phyloP scores from a whole-genome alignment of 108 stramenopile species.

The Fragilariopsis cylindrus region DNA sequence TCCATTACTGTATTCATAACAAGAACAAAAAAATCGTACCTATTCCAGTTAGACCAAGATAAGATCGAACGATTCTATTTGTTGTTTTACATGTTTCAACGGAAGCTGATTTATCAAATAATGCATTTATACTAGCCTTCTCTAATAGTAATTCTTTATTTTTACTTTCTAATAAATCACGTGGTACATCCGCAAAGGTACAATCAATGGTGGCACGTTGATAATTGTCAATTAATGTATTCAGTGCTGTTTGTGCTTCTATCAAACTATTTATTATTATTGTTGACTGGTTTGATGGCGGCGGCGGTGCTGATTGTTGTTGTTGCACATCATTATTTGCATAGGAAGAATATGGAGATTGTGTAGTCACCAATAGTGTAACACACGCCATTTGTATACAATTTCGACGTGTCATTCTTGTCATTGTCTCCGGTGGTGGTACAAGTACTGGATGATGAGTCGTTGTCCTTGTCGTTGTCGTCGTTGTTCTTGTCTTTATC shows the following conservation, averaged over 20 bases:
- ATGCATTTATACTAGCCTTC: slow-evolving; percentile 72
- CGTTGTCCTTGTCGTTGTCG: no score
- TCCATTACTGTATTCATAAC: no score
- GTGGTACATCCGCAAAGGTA: slow-evolving; percentile 81
- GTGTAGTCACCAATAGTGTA: not conserved
- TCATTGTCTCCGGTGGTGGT: no score
- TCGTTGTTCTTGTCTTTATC: no score
- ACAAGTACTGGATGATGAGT: no score
- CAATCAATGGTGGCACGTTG: slow-evolving; percentile 73
- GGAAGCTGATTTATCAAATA: slow-evolving; percentile 75
- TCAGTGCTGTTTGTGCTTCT: slow-evolving; percentile 29
- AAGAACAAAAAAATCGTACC: slow-evolving; percentile 1
- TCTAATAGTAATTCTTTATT: slow-evolving; percentile 79
- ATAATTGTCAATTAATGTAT: slow-evolving; percentile 28
- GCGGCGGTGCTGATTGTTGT: no score
- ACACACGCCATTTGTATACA: slow-evolving; percentile 3
- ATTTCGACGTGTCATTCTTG: not conserved
- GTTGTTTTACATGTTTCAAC: slow-evolving; percentile 71
- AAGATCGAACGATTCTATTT: slow-evolving; percentile 68
- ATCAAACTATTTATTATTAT: slow-evolving; percentile 17
- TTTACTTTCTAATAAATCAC: slow-evolving; percentile 71
- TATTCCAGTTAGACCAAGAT: slow-evolving; percentile 75
- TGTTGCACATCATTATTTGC: not conserved
- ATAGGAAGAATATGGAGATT: not conserved
- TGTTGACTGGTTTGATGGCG: not conserved